Evolutionary conservation across 2,329 filamentous ascomycete species (phyloP), one percentile per base, ranked within the genome.

Genomic region (Macroventuria anomochaeta): DNA sequence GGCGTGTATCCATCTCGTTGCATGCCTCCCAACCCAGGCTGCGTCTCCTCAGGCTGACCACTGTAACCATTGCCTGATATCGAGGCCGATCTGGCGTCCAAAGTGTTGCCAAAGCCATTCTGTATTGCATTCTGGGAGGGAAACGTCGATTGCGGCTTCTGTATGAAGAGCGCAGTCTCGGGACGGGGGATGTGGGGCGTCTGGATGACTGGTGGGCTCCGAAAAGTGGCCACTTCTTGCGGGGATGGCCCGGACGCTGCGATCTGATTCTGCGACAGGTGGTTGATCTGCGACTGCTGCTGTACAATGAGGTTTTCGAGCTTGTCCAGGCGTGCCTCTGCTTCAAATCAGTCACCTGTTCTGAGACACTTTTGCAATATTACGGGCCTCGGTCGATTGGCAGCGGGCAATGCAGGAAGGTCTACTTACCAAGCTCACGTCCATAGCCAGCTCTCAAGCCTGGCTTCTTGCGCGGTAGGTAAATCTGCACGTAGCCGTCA

Each of bases 381-480:
- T 29, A 38, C 46, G 43, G 41, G 38, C 46, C 40, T 60, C 52
- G 57, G 58, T 40, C 37, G 46, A 38, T 44, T 34, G 38, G 15
- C 23, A n/a, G 38, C 20, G 26, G 39, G n/a, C 13, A 18, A 12
- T 6, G 23, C 5, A 17, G 13, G 15, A 13, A 28, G 28, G n/a
- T 47, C 15, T 13, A 55, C 46, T 46, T 8, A 55, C 53, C 53
- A 34, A 87, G 79, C 72, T 88, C 85, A 43, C 84, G 76, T 12
- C 83, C 83, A 70, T 86, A 86, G 37, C 85, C 85, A 62, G 85
- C 76, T 44, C 79, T 74, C 46, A 81, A 78, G 2, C 88, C 87
- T 7, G 87, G 86, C 70, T 89, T 89, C 75, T 89, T 88, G 34
- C 87, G 80, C 64, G 88, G 87, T 56, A 84, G 85, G 69, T 90